Base-by-base conservation (phyloP, 108 stramenopile species). In the Parmales sp. region DNA sequence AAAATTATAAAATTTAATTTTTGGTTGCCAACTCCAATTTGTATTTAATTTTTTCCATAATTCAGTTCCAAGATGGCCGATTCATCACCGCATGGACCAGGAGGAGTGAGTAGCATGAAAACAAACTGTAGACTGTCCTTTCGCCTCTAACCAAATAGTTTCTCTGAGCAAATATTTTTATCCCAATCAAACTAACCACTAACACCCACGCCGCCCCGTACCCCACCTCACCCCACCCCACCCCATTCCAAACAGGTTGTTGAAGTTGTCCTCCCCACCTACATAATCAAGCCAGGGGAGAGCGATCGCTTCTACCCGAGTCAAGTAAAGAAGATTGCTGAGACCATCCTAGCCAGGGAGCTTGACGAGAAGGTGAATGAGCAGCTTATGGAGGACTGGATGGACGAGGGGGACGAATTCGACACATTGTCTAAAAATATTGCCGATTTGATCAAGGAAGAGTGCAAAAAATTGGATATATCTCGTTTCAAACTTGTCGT, bases 401-500 rank as follows among this genome's bases (percentile, higher is more conserved):
- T 76, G 2, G 78, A 79, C 41, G 74, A 83, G 22, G 82, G 83
- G 82, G 64, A 70, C 2, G 71, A 78, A 44, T 46, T 72, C 69
- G 74, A 71, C 49, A 37, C 44, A 1, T 44, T 76, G n/a, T 72
- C 74, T 36, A 81, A 74, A 19, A 54, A 64, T 5, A 80, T 87
- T 50, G 83, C 82, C 9, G 83, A 86, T 60, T 80, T 71, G 51
- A 80, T 87, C 2, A 77, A 80, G 37, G 80, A 80, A 45, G 72
- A 74, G 51, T 76, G 82, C 28, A 86, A 76, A 36, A 51, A 71
- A 23, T 66, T 83, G 39, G 28, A 82, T 45, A 65, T 75, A 37
- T 79, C 81, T 23, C 77, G 86, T 31, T 86, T 83, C 44, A 88
- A 88, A 43, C 64, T 86, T 3, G 41, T 86, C 23, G 83, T 83